Base-by-base conservation (phyloP, 176 grass and related monocot species). In the Musa acuminata region DNA sequence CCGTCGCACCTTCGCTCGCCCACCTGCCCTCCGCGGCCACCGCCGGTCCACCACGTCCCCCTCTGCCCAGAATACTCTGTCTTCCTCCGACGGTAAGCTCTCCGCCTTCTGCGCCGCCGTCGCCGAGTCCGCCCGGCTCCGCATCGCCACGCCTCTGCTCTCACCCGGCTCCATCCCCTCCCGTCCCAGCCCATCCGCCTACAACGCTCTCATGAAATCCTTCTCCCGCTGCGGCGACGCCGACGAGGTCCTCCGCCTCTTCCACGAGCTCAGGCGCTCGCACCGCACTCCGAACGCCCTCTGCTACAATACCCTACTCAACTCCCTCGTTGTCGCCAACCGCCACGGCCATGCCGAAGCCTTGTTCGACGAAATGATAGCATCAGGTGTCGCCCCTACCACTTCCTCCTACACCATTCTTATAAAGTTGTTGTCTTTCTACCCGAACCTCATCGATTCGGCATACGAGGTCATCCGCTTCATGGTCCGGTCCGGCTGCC, bases 231-330 rank as follows among this genome's bases (percentile, higher is more conserved):
- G 68, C 10, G 85, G 85, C 24, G 53, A 79, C 14, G 75, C 65
- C 16, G 79, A 80, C 57, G 73, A 88, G 58, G 81, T 84, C 59
- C 48, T 91, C 55, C 83, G 85, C 64, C 81, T 86, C 51, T 91
- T 86, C 76, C 35, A 29, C 75, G 80, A 85, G 67, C 85, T 94
- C 21, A 85, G 73, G 22, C 78, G 77, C 13, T 43, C 73, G 21
- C 74, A 76, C 23, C 79, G 69, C 1, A 53, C 69, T 0, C 79
- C 73, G 8, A 65, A 26, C 19, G 75, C 75, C 8, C 59, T 65
- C 58, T 76, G 84, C 13, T 84, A 75, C 68, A 84, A 87, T 13
- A 87, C 90, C 55, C 77, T 89, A 64, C 82, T 89, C 13, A 84
- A 83, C 58, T 87, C 87, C 64, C 77, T 89, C 51, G 55, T 69